Evolutionary conservation across 257 asterid species (phyloP), one percentile per base, ranked within the genome.

Genomic region (Solanum virginianum): DNA sequence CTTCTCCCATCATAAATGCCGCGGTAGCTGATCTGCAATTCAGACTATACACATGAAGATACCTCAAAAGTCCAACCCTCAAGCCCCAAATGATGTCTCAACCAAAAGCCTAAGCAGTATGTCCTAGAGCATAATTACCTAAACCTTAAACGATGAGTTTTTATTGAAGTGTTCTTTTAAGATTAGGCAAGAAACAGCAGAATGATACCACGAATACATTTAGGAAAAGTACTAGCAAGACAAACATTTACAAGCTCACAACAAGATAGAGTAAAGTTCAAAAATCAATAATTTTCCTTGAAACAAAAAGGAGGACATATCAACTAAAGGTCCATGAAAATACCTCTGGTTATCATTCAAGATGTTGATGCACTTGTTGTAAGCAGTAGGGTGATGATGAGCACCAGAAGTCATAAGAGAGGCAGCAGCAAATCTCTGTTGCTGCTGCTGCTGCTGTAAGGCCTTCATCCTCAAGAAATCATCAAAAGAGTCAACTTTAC

Each of bases 381-480:
- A 91, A 55, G 89, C 87, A 81, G 92, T 84, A 26, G 95, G 91
- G 13, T 91, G 92, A 16, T 91, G 92, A 84, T 91, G 94, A 77
- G 91, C 92, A 12, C 96, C 93, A 63, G 94, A 86, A 43, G 95
- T 95, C 92, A 93, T 90, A 66, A 93, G 81, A n/a, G 86, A 83
- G 29, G 91, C 89, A 13, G 91, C 89, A 43, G 95, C 95, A 39
- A 94, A 83, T 85, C 97, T 92, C 90, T 92, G 98, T 83, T 93
- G 98, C 85, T 96, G 98, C 85, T 93, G 81, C 20, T 70, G 79
- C 7, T 72, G 98, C 85, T 96, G 98, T 68, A 95, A 85, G 8
- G 98, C 95, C 86, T 92, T 93, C 65, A 95, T 86, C 55, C 95
- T 92, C 85, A 95, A 39, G 85, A 95, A 83, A 88, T 94, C 98